Evolutionary conservation across 331 rosid species (phyloP), one percentile per base, ranked within the genome.

Genomic region (Spiraea crenata): DNA sequence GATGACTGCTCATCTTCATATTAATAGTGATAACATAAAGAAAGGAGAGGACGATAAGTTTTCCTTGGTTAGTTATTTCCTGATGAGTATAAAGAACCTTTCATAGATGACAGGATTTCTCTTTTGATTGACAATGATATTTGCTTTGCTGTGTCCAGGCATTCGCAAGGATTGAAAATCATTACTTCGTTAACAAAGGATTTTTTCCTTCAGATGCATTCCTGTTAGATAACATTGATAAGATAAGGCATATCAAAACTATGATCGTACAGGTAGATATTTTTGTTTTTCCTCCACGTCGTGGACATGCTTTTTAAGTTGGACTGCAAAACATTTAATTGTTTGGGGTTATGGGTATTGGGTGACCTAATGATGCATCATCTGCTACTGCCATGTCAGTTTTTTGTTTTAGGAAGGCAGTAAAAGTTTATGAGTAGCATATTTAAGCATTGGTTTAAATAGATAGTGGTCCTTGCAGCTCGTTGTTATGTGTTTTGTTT

Each of bases 101-200:
- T 14, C 11, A 40, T 69, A 20, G 64, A 70, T 46, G 67, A 20
- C 40, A 41, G 37, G 59, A 60, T 45, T 55, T 70, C 52, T 12
- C 74, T 42, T 61, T 40, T 59, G 16, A 52, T 57, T 38, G 57
- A 61, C 48, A 6, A 46, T 56, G 47, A 20, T 55, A 35, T 69
- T 45, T 74, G 31, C 47, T 73, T 61, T 54, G 31, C 56, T 81
- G 62, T 76, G 34, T 71, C 54, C 78, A 93, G 97, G 98, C 97
- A 68, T 90, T 90, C 72, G 97, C 98, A 20, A 87, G 97, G 90
- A 93, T 93, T 11, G 98, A 90, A 86, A 93, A 93, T 83, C 95
- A 93, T 84, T 93, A 93, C 74, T 90, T 93, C 42, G 77, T 79
- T 71, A 89, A 93, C 78, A 82, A 42, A 85, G 98, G 96, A 57